A percentile compares a stretch with the other conserved stretches of the same genome.
Evolutionary conservation across 257 asterid genomes (phyloP).

Genomic region (Solanum tarijense): DNA sequence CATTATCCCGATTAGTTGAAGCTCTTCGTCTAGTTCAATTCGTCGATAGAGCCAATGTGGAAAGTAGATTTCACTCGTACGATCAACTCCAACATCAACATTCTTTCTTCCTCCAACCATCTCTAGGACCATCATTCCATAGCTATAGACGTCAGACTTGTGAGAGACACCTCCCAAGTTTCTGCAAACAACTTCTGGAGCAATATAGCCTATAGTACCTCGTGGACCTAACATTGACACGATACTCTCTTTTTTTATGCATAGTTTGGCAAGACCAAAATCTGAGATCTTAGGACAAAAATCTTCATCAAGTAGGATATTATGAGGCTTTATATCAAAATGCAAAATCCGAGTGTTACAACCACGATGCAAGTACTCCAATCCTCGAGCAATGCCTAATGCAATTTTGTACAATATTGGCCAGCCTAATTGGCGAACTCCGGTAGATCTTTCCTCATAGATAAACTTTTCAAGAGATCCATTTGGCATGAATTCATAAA

Average conservation of each 20-base stretch:
- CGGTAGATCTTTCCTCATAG: background rate
- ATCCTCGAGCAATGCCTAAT: conserved; percentile 28
- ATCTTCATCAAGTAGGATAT: conserved; percentile 21
- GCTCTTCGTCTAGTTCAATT: background rate
- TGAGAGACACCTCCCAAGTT: conserved; percentile 26
- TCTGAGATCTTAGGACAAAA: conserved; percentile 19
- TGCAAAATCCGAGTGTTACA: conserved; percentile 22
- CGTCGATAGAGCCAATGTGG: conserved; percentile 16
- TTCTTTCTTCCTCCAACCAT: conserved; percentile 2
- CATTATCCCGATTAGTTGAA: background rate
- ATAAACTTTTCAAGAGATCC: conserved; percentile 32
- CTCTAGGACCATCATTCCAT: conserved; percentile 18
- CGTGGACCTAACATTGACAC: conserved; percentile 8
- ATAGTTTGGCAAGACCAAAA: conserved; percentile 24
- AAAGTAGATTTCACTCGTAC: conserved; percentile 9
- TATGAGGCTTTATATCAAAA: conserved; percentile 32
- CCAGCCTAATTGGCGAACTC: background rate
- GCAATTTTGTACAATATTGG: conserved; percentile 3
- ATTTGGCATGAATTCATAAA: conserved; percentile 35
- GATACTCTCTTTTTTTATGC: background rate
- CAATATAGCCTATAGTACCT: conserved; percentile 18
- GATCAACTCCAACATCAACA: background rate
- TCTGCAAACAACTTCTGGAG: conserved; percentile 11
- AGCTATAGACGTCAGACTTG: conserved; percentile 35
- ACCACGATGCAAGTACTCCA: conserved; percentile 25